Evolutionary conservation across 768 basidiomycete genomes (phyloP), one percentile per base, ranked within the genome.

Genomic region (Trametes punicea): DNA sequence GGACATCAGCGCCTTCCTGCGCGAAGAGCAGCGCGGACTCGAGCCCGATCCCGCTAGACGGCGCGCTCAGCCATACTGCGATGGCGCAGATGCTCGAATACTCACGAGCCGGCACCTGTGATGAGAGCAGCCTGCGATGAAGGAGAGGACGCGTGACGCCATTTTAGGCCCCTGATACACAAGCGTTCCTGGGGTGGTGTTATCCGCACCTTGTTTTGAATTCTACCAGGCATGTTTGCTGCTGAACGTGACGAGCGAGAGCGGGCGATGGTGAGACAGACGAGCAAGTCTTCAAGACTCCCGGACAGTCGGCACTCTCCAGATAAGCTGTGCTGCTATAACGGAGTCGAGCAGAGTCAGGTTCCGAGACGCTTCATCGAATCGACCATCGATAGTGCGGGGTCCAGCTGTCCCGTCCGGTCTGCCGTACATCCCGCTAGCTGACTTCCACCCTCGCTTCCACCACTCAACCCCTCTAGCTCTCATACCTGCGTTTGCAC

Each of bases 11-110:
- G 23, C 96, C 95, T 70, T 99, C 97, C 59, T 83, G 81, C 2
- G 96, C 96, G 70, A 99, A 99, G 42, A 98, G 81, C 57, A 98
- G 78, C n/a, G 93, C 85, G 0, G 94, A 89, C 74, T 99, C 94
- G 45, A 98, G 81, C 25, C 97, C 97, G 70, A 99, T 97, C 0
- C 97, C 97, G 53, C 95, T 98, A 71, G 39, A 58, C 57, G 13
- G 33, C n/a, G 38, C 31, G 23, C 36, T 30, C 16, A 3, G 23
- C 21, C 21, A 30, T 8, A 18, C 4, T 18, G 38, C 27, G 38
- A 31, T 39, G 16, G 9, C 11, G 4, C 8, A 30, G 46, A n/a
- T 11, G 11, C 16, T 27, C 10, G 13, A 44, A 25, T n/a, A 70
- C 79, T 64, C 60, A 81, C 80, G 73, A 74, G 54, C 75, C 81